Evolutionary conservation across 2,329 filamentous ascomycete species (phyloP), one percentile per base, ranked within the genome.

Genomic region (Penicillium sp.): DNA sequence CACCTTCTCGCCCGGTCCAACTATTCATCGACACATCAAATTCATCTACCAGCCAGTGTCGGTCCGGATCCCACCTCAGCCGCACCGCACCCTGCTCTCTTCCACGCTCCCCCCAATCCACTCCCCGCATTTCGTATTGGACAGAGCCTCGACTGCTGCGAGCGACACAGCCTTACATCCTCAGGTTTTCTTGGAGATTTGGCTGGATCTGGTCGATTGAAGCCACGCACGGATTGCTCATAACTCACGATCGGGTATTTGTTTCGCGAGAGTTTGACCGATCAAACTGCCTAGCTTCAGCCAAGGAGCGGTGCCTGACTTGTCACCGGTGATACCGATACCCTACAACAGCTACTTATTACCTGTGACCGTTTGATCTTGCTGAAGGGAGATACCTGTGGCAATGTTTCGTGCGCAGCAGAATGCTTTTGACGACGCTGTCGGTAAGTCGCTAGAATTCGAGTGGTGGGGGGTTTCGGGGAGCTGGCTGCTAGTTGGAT

Each of bases 391-490:
- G 60, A 58, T 55, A 63, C 3, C 49, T 57, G 40, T 63, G 53
- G 67, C 63, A 62, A 86, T 86, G 84, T 86, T 86, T 76, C 83
- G 84, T 70, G 80, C 83, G 55, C 83, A 89, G 77, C 84, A 87
- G 74, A 89, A 90, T 76, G 82, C 85, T 51, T 90, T 90, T 69
- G 88, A 90, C 76, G 88, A 90, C 71, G 85, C 85, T 68, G 86
- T 90, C 76, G 86, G 86, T 88, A 80, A 74, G 84, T 79, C 33
- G 7, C 19, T 22, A 22, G 19, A 22, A 22, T 22, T 22, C 19
- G 19, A 22, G 19, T 38, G 16, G 6, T 22, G 2, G 35, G 42
- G n/a, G 35, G n/a, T 53, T 13, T 16, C 11, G 6, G 6, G 11
- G 25, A n/a, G 49, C 14, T n/a, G 38, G 28, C 38, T 40, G 46